These are phyloP conservation scores for Penicillium macrosclerotiorum DNA, from an alignment of 495 filamentous ascomycete species.

Conservation along the genomic window DNA sequence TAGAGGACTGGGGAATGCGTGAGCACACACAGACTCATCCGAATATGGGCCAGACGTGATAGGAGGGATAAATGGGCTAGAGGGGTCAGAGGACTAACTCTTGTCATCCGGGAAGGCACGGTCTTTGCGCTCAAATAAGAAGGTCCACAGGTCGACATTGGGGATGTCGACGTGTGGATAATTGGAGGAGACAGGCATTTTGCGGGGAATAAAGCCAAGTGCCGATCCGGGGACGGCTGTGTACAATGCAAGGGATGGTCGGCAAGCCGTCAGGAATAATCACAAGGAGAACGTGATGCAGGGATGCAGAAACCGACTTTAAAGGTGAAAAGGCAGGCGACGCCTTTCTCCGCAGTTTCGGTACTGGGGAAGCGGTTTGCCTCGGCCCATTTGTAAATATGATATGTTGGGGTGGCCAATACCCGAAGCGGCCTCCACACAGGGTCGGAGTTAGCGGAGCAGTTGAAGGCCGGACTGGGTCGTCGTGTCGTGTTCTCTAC, in stretches of 20 bases:
- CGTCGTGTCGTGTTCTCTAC: too few species aligned
- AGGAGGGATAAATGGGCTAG: neutral
- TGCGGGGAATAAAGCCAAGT: slow-evolving; percentile 22
- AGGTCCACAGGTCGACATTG: slow-evolving; percentile 64
- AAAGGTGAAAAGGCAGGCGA: neutral
- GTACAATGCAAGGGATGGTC: neutral
- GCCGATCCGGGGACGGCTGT: slow-evolving; percentile 14
- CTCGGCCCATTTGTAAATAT: slow-evolving; percentile 12
- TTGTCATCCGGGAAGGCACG: slow-evolving; percentile 60
- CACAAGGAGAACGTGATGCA: neutral
- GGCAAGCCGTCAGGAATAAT: neutral
- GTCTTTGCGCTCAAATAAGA: slow-evolving; percentile 77
- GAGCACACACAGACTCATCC: too few species aligned
- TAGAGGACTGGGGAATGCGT: slow-evolving; percentile 69
- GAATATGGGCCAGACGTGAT: slow-evolving; percentile 1
- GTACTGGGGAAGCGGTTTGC: slow-evolving; percentile 10
- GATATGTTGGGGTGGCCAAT: neutral
- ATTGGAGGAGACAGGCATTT: slow-evolving; percentile 43
- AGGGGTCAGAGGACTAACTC: slow-evolving; percentile 23
- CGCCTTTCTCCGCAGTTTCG: slow-evolving; percentile 16
- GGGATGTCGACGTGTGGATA: slow-evolving; percentile 41
- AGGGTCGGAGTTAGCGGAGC: neutral
- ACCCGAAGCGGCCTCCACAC: slow-evolving; percentile 5
- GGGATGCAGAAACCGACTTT: neutral
- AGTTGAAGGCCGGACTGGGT: too few species aligned